Evolutionary conservation across 2,329 filamentous ascomycete genomes (phyloP).

Genomic region (Apiospora marii): DNA sequence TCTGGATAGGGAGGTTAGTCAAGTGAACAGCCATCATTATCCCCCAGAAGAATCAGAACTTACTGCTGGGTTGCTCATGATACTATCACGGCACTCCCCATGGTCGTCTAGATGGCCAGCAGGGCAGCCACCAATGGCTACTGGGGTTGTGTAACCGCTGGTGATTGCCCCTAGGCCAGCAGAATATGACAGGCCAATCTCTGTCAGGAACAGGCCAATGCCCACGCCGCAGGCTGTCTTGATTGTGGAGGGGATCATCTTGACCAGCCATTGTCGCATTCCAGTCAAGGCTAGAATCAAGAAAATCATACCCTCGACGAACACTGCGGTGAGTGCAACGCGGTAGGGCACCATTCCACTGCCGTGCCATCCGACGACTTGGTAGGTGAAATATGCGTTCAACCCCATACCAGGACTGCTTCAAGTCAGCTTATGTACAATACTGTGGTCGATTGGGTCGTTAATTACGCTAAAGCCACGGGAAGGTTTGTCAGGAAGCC

Average conservation of each 20-base stretch:
- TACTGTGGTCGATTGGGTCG: background rate
- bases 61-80: conserved; percentile 81
- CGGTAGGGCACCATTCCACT: conserved; percentile 64
- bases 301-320: conserved; percentile 71
- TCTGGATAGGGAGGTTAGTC: conserved; percentile 46
- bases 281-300: conserved; percentile 70
- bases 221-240: conserved; percentile 72
- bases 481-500: conserved; percentile 84
- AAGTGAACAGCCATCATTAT: background rate
- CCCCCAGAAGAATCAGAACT: conserved; percentile 31
- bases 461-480: conserved; percentile 74
- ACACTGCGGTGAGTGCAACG: conserved; percentile 69
- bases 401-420: conserved; percentile 71
- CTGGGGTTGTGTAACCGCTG: conserved; percentile 72
- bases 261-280: conserved; percentile 77
- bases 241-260: conserved; percentile 69
- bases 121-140: conserved; percentile 79
- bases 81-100: conserved; percentile 62
- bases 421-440: background rate
- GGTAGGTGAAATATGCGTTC: conserved; percentile 73
- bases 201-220: conserved; percentile 70
- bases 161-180: conserved; percentile 85
- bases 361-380: conserved; percentile 69
- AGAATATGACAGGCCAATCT: conserved; percentile 76
- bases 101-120: conserved; percentile 58